Evolutionary conservation across 495 filamentous ascomycete species (phyloP).

Genomic region (Podospora appendiculata): DNA sequence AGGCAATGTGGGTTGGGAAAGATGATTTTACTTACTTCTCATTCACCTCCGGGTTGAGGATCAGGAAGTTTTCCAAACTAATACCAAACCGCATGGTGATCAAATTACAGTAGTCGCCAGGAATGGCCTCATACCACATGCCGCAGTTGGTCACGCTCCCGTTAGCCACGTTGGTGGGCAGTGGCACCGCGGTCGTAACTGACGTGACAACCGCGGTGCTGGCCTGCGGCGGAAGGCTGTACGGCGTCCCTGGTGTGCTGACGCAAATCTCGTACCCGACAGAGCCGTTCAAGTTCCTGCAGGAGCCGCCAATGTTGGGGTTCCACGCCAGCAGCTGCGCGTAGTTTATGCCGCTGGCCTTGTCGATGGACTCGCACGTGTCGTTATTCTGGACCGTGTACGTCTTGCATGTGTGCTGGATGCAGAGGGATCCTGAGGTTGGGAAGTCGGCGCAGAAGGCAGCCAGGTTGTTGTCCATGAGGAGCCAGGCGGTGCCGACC

Average conservation of each 20-base stretch:
- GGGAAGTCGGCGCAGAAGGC: constrained; percentile 14
- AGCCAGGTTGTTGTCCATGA: constrained; percentile 13
- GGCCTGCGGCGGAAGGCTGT: not conserved
- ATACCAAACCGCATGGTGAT: constrained; percentile 17
- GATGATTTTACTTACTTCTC: constrained; percentile 1
- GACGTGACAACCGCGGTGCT: not conserved
- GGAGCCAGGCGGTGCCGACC: constrained; percentile 8
- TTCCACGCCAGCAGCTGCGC: constrained; percentile 11
- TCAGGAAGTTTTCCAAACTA: constrained; percentile 16
- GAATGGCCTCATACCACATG: constrained; percentile 10
- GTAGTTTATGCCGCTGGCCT: constrained; percentile 1
- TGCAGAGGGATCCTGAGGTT: constrained; percentile 8
- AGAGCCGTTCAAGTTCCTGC: not conserved
- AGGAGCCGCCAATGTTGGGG: constrained; percentile 1
- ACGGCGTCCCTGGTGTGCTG: not conserved
- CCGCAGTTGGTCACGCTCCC: constrained; percentile 8
- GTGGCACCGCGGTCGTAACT: not conserved
- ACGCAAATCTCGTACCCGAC: constrained; percentile 10
- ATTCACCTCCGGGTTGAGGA: constrained; percentile 22
- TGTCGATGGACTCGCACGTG: constrained; percentile 9
- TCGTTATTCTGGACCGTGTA: constrained; percentile 1
- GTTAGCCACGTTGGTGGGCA: not conserved
- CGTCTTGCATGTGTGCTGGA: constrained; percentile 3
- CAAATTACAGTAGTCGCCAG: constrained; percentile 24
- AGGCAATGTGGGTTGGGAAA: too few species aligned